Evolutionary conservation across 2,329 filamentous ascomycete species (phyloP).

Genomic region (Torrubiellomyces zombiae): DNA sequence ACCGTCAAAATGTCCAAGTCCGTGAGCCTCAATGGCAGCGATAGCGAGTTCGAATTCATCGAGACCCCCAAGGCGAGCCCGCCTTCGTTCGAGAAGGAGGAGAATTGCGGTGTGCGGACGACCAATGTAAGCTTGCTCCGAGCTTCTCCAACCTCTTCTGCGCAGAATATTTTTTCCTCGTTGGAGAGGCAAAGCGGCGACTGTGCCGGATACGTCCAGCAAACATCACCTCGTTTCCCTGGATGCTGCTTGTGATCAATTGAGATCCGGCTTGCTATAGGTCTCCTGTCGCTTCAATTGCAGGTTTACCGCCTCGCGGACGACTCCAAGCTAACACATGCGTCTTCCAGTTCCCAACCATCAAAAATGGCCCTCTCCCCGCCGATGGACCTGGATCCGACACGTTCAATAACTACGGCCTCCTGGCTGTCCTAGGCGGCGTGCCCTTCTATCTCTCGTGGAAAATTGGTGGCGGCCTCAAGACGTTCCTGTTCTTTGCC

Average conservation of each 20-base stretch:
- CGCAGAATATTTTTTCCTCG: too few relatives aligned
- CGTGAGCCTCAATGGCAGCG: conserved; percentile 13
- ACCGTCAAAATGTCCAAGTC: conserved; percentile 17
- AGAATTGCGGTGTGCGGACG: conserved; percentile 36
- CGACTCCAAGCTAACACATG: conserved; percentile 2
- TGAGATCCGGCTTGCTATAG: too few relatives aligned
- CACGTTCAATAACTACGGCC: conserved; percentile 68
- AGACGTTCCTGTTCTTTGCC: conserved; percentile 74
- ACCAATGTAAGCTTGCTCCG: conserved; percentile 25
- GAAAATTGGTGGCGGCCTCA: conserved; percentile 77
- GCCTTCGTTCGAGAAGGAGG: conserved; percentile 48
- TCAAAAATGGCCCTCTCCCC: conserved; percentile 87
- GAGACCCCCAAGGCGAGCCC: conserved; percentile 21
- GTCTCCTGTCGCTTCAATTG: too few relatives aligned
- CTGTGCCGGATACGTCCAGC: too few relatives aligned
- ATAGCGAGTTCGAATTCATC: conserved; percentile 25
- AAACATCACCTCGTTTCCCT: too few relatives aligned
- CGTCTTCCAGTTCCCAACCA: conserved; percentile 34
- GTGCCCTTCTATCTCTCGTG: conserved; percentile 70
- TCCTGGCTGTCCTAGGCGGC: conserved; percentile 51
- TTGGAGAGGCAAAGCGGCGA: too few relatives aligned
- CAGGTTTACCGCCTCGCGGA: too few relatives aligned
- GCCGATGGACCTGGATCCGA: conserved; percentile 75
- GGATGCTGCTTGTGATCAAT: too few relatives aligned
- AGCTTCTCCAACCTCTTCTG: too few relatives aligned